These are phyloP conservation scores for Amylocarpus encephaloides DNA, from an alignment of 2,329 filamentous ascomycete genomes.

Conservation along the genomic window DNA sequence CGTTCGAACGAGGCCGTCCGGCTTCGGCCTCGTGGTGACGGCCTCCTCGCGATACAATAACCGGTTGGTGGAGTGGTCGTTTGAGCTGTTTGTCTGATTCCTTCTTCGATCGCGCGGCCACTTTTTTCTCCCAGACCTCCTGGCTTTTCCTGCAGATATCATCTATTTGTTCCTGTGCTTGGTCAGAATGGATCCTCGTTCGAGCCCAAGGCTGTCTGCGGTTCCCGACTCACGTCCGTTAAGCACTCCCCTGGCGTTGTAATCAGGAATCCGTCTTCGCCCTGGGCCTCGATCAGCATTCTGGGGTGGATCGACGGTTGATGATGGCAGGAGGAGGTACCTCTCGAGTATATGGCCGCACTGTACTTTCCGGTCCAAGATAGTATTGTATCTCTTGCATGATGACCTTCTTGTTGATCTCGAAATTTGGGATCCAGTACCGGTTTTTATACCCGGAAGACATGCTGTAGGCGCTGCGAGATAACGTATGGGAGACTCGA, in stretches of 20 bases:
- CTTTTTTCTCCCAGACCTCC: slow-evolving; percentile 52
- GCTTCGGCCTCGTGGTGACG: slow-evolving; percentile 21
- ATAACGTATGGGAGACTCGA: no score
- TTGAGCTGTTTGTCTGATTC: slow-evolving; percentile 46
- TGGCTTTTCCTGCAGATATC: slow-evolving; percentile 55
- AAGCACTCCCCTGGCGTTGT: slow-evolving; percentile 51
- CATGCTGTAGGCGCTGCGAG: slow-evolving; percentile 12
- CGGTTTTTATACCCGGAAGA: slow-evolving; percentile 41
- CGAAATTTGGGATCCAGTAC: slow-evolving; percentile 55
- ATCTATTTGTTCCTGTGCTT: slow-evolving; percentile 52
- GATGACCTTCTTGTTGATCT: slow-evolving; percentile 56
- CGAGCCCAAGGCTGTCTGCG: not conserved
- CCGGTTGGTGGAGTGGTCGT: slow-evolving; percentile 50
- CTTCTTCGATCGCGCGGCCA: slow-evolving; percentile 40
- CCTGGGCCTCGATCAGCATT: slow-evolving; percentile 34
- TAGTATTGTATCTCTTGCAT: slow-evolving; percentile 52
- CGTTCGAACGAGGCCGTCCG: slow-evolving; percentile 20
- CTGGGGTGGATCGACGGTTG: slow-evolving; percentile 6
- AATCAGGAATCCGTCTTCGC: slow-evolving; percentile 56
- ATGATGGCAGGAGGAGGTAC: slow-evolving; percentile 35
- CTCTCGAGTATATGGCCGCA: slow-evolving; percentile 50
- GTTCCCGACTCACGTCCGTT: slow-evolving; percentile 46
- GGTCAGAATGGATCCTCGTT: slow-evolving; percentile 7
- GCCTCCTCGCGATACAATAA: slow-evolving; percentile 41
- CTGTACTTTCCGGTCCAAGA: slow-evolving; percentile 51